A percentile compares a stretch with the other conserved stretches of the same genome.
phyloP scores from a whole-genome alignment of 495 filamentous ascomycete genomes.

The Aspergillus saccharolyticus region DNA sequence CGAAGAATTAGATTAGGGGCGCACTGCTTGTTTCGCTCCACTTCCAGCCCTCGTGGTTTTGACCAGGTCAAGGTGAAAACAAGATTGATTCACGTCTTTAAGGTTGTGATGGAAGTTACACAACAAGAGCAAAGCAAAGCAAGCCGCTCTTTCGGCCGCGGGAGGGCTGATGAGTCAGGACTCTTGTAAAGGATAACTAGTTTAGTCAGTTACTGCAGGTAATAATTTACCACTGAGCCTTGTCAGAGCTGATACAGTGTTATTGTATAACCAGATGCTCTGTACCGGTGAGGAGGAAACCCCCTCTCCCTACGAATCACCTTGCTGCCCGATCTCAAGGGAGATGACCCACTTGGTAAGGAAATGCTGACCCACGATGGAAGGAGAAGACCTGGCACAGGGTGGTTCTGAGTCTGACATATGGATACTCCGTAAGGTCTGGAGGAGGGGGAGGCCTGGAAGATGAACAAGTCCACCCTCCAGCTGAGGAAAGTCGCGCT shows the following conservation, averaged over 20 bases:
- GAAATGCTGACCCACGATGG: not conserved
- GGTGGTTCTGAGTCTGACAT: not conserved
- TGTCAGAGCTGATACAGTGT: slow-evolving; percentile 17
- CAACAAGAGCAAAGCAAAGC: too few species aligned
- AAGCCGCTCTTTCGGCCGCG: not conserved
- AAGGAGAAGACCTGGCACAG: not conserved
- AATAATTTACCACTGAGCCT: not conserved
- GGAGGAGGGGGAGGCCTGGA: not conserved
- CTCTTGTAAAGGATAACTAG: not conserved
- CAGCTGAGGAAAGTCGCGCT: slow-evolving; percentile 2
- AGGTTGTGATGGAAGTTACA: too few species aligned
- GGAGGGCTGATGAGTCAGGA: not conserved
- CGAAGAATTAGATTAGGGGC: not conserved
- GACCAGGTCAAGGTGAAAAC: not conserved
- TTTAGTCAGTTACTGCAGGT: too few species aligned
- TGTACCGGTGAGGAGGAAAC: slow-evolving; percentile 5
- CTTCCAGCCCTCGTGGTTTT: not conserved
- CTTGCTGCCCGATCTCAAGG: slow-evolving; percentile 2
- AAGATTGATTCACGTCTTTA: not conserved
- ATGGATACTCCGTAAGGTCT: not conserved
- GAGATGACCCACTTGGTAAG: not conserved
- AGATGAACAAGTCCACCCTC: not conserved
- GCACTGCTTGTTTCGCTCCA: not conserved
- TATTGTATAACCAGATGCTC: slow-evolving; percentile 17
- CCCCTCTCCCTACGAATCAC: slow-evolving; percentile 10